Evolutionary conservation across 176 grass and related monocot species (phyloP).

Genomic region (Guadua angustifolia): DNA sequence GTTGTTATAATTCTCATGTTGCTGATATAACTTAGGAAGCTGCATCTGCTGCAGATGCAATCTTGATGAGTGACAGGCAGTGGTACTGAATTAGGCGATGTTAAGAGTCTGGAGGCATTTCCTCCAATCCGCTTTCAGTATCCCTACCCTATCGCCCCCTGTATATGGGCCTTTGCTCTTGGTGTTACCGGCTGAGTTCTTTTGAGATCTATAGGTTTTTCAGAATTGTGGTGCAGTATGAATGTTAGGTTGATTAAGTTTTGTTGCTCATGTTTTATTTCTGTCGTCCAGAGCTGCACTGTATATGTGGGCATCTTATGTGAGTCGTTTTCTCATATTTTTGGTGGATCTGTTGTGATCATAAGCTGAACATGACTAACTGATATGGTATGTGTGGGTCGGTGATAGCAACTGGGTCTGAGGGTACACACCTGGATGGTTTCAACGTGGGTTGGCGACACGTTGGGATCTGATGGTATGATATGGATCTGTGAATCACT

Average conservation of each 20-base stretch:
- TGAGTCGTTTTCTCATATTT: slow-evolving; percentile 13
- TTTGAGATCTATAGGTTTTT: slow-evolving; percentile 25
- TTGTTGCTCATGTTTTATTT: slow-evolving; percentile 20
- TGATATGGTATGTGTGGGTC: not conserved
- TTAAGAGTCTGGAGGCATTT: slow-evolving; percentile 17
- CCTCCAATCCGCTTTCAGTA: not conserved
- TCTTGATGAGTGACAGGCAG: slow-evolving; percentile 41
- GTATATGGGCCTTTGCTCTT: slow-evolving; percentile 4
- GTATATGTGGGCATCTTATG: not conserved
- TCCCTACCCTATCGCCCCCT: not conserved
- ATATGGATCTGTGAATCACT: slow-evolving; percentile 43
- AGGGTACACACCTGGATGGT: slow-evolving; percentile 40
- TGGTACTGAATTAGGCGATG: not conserved
- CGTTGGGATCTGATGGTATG: slow-evolving; percentile 42
- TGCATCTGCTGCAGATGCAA: slow-evolving; percentile 47
- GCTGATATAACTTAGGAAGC: slow-evolving; percentile 49
- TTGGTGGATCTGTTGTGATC: not conserved
- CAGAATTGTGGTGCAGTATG: not conserved
- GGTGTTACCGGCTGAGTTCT: slow-evolving; percentile 9
- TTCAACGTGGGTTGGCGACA: slow-evolving; percentile 32
- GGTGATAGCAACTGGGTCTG: slow-evolving; percentile 37
- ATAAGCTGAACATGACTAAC: slow-evolving; percentile 17
- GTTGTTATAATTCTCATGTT: slow-evolving; percentile 37
- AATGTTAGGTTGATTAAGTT: slow-evolving; percentile 40
- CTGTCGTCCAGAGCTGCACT: not conserved